These are phyloP conservation scores for Candida krabiensis DNA, from an alignment of 805 yeast genomes.

Conservation along the genomic window DNA sequence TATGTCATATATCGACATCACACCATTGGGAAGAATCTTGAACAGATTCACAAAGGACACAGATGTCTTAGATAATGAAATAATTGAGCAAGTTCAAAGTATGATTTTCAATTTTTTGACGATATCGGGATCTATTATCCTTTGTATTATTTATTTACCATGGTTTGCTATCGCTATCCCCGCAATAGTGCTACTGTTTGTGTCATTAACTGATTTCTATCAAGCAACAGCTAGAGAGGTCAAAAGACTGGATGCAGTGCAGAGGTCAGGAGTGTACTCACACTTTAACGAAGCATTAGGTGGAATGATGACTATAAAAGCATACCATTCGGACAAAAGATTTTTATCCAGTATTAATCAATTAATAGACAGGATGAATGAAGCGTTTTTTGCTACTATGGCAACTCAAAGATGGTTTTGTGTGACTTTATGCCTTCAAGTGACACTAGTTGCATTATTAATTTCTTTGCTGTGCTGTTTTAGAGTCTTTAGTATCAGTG, in stretches of 20 bases:
- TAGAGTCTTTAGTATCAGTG: slow-evolving; percentile 56
- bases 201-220: slow-evolving; percentile 53
- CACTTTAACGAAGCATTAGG: slow-evolving; percentile 68
- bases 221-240: slow-evolving; percentile 74
- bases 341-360: slow-evolving; percentile 48
- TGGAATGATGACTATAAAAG: slow-evolving; percentile 66
- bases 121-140: slow-evolving; percentile 61
- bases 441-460: slow-evolving; percentile 50
- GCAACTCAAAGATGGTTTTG: slow-evolving; percentile 77
- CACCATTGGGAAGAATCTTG: slow-evolving; percentile 84
- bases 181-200: slow-evolving; percentile 58
- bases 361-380: slow-evolving; percentile 60
- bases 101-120: slow-evolving; percentile 54
- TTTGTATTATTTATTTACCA: slow-evolving; percentile 70
- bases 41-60: slow-evolving; percentile 88
- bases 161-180: no score
- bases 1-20: slow-evolving; percentile 79
- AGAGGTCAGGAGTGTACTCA: slow-evolving; percentile 68
- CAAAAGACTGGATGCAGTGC: slow-evolving; percentile 71
- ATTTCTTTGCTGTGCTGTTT: slow-evolving; percentile 59
- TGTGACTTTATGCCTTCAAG: slow-evolving; percentile 56
- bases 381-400: slow-evolving; percentile 61
- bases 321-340: slow-evolving; percentile 47
- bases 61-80: slow-evolving; percentile 77
- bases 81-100: slow-evolving; percentile 67